Conservation (phyloP, 2,329 filamentous ascomycete genomes). For the Grosmannia serpens region DNA sequence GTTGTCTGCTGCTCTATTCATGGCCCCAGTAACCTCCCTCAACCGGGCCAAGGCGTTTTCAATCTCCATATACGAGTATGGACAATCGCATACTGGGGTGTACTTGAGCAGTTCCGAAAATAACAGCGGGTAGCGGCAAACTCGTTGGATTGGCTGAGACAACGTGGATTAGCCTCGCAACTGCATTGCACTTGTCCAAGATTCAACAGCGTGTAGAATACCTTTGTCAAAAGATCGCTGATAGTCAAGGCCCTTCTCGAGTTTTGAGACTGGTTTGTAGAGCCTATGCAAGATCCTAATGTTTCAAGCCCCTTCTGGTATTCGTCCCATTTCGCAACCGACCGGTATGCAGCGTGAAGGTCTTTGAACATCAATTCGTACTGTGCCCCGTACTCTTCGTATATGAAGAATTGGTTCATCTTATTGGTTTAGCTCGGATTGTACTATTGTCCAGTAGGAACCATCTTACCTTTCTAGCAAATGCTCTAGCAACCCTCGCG, state of each 20-base stretch:
- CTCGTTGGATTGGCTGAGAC: slow-evolving; percentile 71
- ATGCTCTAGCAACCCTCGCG: slow-evolving; percentile 49
- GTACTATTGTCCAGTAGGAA: not conserved
- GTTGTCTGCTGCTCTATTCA: slow-evolving; percentile 78
- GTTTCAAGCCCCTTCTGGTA: slow-evolving; percentile 82
- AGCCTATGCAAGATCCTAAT: slow-evolving; percentile 62
- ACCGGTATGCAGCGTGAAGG: slow-evolving; percentile 55
- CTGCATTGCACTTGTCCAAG: too few species aligned
- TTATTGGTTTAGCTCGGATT: slow-evolving; percentile 21
- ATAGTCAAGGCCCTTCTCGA: slow-evolving; percentile 69
- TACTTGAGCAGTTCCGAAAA: slow-evolving; percentile 74
- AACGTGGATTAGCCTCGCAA: not conserved
- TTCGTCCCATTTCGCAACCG: slow-evolving; percentile 60
- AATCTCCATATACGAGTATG: slow-evolving; percentile 69
- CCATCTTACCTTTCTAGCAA: slow-evolving; percentile 41
- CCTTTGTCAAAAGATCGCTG: slow-evolving; percentile 83
- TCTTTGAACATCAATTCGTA: slow-evolving; percentile 80
- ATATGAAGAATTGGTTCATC: slow-evolving; percentile 74
- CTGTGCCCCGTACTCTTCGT: slow-evolving; percentile 85
- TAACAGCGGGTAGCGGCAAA: slow-evolving; percentile 83
- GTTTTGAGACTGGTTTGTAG: slow-evolving; percentile 52
- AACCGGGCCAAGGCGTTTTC: slow-evolving; percentile 61
- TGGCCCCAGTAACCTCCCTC: slow-evolving; percentile 62
- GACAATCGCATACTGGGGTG: slow-evolving; percentile 77
- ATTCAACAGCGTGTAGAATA: slow-evolving; percentile 22